Base-by-base conservation (phyloP, 129 eudicot genomes). In the Saussurea involucrata region DNA sequence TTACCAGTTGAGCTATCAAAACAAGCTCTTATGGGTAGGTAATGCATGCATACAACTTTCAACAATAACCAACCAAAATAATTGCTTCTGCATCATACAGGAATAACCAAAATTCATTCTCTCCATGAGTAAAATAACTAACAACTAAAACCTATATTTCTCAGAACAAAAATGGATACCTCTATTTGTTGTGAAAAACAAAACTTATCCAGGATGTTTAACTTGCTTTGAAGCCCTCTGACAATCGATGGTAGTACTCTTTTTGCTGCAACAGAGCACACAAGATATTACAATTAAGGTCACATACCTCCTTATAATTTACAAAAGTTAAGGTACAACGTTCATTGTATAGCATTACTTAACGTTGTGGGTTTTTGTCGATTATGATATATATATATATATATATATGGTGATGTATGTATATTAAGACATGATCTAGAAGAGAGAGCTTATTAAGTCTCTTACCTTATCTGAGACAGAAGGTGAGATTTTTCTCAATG, bases 391-490 rank as follows among this genome's bases (percentile, higher is more conserved):
- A n/a, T n/a, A n/a, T n/a, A n/a, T n/a, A n/a, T n/a, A n/a, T n/a
- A n/a, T n/a, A n/a, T n/a, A 25, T 36, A 20, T 57, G 8, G 22
- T 17, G 27, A 37, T 28, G n/a, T 66, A 44, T 44, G 15, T 29
- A 44, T 66, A 46, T 67, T 12, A 40, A 61, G 11, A 64, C 24
- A 76, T 57, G 77, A 57, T 27, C 33, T 33, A 66, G 57, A 21
- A 12, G 18, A 31, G 6, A 15, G 6, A 15, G 58, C 24, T 27
- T 29, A 25, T 24, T 11, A 74, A 55, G 58, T 20, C 24, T 20
- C 24, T 17, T 82, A 94, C 98, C 97, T 85, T 76, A 13, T 83
- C 86, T 11, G 98, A 95, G 24, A 95, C 96, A 6, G 97, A 95
- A 32, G 96, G 98, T 1, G 89, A 55, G 34, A 87, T 76, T 81